phyloP scores from a whole-genome alignment of 257 asterid species.

The Solanum medicagineum region DNA sequence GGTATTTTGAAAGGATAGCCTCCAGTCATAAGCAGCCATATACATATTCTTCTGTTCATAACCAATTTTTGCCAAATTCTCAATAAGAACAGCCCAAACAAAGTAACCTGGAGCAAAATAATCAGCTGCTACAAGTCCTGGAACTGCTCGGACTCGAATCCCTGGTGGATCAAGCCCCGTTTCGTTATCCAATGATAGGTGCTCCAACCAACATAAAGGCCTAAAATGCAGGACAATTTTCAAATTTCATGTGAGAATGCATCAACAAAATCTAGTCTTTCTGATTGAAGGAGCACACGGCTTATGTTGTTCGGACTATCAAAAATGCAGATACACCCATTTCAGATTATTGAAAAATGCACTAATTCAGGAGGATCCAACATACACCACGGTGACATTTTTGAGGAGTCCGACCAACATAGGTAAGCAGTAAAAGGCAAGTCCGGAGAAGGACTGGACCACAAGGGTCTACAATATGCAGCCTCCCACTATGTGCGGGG shows the following conservation, averaged over 20 bases:
- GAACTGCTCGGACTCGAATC: slow-evolving; percentile 9
- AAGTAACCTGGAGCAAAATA: slow-evolving; percentile 1
- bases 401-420: background rate
- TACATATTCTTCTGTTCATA: slow-evolving; percentile 9
- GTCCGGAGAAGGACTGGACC: background rate
- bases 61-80: slow-evolving; percentile 5
- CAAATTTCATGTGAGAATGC: background rate
- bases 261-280: background rate
- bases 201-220: slow-evolving; percentile 2
- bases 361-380: background rate
- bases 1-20: slow-evolving; percentile 6
- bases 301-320: background rate
- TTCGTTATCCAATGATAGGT: background rate
- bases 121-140: slow-evolving; percentile 10
- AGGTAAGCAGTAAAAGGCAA: background rate
- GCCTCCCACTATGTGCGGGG: background rate
- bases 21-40: slow-evolving; percentile 16
- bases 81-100: slow-evolving; percentile 6
- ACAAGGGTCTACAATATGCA: background rate
- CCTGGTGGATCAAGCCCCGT: slow-evolving; percentile 13
- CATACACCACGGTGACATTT: background rate
- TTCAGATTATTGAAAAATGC: background rate
- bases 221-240: background rate
- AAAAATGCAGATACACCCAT: background rate
- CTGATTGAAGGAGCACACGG: background rate